A percentile compares a stretch with the other conserved stretches of the same genome.
Conservation (phyloP, 163 green algal species). For the Volvox carteri region DNA sequence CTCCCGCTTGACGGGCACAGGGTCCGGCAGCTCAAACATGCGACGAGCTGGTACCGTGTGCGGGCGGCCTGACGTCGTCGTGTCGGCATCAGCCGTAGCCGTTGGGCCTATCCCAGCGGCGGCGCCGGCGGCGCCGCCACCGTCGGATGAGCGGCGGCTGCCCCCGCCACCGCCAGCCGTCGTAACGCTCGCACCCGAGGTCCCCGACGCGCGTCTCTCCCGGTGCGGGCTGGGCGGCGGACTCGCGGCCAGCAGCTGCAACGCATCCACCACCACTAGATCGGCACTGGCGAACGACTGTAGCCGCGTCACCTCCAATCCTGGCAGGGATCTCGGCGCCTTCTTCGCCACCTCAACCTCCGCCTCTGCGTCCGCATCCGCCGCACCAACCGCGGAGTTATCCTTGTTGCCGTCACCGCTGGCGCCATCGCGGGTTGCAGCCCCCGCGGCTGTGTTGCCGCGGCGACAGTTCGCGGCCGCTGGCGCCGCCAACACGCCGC, state of each 20-base stretch:
- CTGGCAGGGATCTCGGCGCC: no score
- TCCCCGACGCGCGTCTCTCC: constrained; percentile 22
- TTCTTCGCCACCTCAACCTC: no score
- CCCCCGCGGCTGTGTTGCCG: no score
- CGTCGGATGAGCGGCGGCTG: not conserved
- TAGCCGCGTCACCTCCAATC: not conserved
- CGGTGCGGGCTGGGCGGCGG: constrained; percentile 28
- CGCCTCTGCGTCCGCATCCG: not conserved
- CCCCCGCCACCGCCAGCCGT: constrained; percentile 8
- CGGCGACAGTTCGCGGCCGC: no score
- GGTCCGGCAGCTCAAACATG: constrained; percentile 33
- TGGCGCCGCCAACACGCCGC: no score
- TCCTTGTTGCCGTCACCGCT: not conserved
- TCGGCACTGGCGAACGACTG: constrained; percentile 36
- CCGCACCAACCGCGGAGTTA: not conserved
- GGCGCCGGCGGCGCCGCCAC: not conserved
- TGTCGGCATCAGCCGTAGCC: not conserved
- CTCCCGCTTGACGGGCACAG: not conserved
- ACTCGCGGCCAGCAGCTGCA: constrained; percentile 50
- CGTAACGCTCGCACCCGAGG: constrained; percentile 30
- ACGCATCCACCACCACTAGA: constrained; percentile 36
- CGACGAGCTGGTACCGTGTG: not conserved
- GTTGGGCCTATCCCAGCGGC: not conserved
- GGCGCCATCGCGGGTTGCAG: no score
- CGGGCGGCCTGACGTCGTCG: not conserved